A percentile compares a stretch with the other conserved stretches of the same genome.
phyloP scores from a whole-genome alignment of 805 yeast genomes.

The Zygotorulaspora danielsina region DNA sequence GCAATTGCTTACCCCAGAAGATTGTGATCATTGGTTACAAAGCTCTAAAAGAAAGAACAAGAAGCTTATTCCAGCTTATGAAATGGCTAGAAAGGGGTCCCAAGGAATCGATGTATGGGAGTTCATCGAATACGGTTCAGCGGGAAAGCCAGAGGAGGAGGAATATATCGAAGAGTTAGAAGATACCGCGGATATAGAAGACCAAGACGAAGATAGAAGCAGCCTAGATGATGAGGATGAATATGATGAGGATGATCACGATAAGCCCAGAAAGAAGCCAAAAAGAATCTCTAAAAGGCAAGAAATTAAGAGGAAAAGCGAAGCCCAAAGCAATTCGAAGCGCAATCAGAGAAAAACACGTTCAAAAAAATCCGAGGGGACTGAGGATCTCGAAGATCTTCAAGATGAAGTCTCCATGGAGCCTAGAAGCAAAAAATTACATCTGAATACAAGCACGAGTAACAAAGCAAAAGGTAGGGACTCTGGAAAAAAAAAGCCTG shows the following conservation, averaged over 20 bases:
- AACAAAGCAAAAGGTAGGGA: slow-evolving; percentile 19
- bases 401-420: slow-evolving; percentile 9
- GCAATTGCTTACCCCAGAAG: slow-evolving; percentile 19
- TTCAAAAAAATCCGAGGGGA: slow-evolving; percentile 21
- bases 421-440: slow-evolving; percentile 21
- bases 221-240: slow-evolving; percentile 29
- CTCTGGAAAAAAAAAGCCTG: slow-evolving; percentile 11
- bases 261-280: slow-evolving; percentile 11
- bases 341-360: slow-evolving; percentile 22
- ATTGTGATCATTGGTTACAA: slow-evolving; percentile 26
- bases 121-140: slow-evolving; percentile 35
- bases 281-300: slow-evolving; percentile 13
- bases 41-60: slow-evolving; percentile 47
- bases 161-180: slow-evolving; percentile 32
- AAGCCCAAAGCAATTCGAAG: slow-evolving; percentile 15
- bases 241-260: slow-evolving; percentile 32
- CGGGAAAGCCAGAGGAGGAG: slow-evolving; percentile 31
- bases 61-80: slow-evolving; percentile 44
- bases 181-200: too few species aligned
- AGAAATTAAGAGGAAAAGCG: slow-evolving; percentile 21
- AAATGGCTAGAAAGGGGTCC: slow-evolving; percentile 45
- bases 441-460: slow-evolving; percentile 16
- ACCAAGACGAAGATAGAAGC: slow-evolving; percentile 24
- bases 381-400: slow-evolving; percentile 10
- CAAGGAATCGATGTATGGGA: slow-evolving; percentile 33